Percentiles rank a stretch among this genome's conserved stretches.
phyloP scores from a whole-genome alignment of 2,329 filamentous ascomycete genomes.

The Paraconiothyrium brasiliense region DNA sequence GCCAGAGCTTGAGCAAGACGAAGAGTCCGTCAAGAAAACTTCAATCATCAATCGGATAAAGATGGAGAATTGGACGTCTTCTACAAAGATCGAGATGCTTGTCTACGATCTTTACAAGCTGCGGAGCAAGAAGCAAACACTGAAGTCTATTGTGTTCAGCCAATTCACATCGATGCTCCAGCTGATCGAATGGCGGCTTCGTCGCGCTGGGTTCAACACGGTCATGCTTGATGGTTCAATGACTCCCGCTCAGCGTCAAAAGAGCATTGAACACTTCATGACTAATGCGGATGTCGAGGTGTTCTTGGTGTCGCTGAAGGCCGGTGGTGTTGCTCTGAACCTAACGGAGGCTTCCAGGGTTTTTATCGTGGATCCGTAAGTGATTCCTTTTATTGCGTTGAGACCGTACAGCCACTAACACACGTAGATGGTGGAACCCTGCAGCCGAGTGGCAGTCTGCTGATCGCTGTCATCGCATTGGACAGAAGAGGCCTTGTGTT shows the following conservation, averaged over 20 bases:
- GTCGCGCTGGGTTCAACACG: slow-evolving; percentile 95
- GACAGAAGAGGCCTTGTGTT: slow-evolving; percentile 90
- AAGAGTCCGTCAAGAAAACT: slow-evolving; percentile 85
- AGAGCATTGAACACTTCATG: slow-evolving; percentile 97
- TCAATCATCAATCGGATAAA: slow-evolving; percentile 99
- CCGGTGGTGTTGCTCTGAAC: slow-evolving; percentile 94
- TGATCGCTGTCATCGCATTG: slow-evolving; percentile 86
- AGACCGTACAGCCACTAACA: slow-evolving; percentile 33
- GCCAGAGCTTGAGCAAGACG: slow-evolving; percentile 93
- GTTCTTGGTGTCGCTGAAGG: slow-evolving; percentile 95
- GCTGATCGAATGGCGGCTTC: slow-evolving; percentile 94
- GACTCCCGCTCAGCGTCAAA: slow-evolving; percentile 92
- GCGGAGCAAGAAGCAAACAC: slow-evolving; percentile 88
- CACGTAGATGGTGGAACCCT: slow-evolving; percentile 93
- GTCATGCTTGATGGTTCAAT: slow-evolving; percentile 99
- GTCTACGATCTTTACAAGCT: slow-evolving; percentile 94
- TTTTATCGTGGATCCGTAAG: slow-evolving; percentile 95
- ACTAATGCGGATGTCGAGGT: slow-evolving; percentile 92
- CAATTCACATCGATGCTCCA: slow-evolving; percentile 98
- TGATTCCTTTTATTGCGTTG: slow-evolving; percentile 37
- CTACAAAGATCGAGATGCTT: slow-evolving; percentile 96
- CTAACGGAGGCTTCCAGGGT: slow-evolving; percentile 93
- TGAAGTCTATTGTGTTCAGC: slow-evolving; percentile 97
- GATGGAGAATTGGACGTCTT: slow-evolving; percentile 98
- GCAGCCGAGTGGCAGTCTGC: slow-evolving; percentile 99